Percentiles rank a stretch among this genome's conserved stretches.
phyloP scores from a whole-genome alignment of 2,329 filamentous ascomycete species.

The Decorospora gaudefroyi region DNA sequence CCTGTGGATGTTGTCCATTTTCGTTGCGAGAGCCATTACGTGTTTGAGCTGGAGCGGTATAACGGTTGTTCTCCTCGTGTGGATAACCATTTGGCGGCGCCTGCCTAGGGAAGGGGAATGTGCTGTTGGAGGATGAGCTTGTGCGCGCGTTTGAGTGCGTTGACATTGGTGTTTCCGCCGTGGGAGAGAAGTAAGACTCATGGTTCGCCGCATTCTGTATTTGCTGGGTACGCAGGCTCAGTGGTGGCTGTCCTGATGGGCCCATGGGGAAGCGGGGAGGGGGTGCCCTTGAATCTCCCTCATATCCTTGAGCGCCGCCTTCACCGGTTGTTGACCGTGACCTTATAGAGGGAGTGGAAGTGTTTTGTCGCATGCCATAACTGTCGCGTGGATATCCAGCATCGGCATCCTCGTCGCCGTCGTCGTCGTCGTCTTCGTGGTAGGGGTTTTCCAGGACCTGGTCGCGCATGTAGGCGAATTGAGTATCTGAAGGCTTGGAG shows the following conservation, averaged over 20 bases:
- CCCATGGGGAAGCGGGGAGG: slow-evolving; percentile 74
- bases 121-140: slow-evolving; percentile 71
- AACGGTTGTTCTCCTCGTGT: slow-evolving; percentile 74
- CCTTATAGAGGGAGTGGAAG: slow-evolving; percentile 74
- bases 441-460: slow-evolving; percentile 81
- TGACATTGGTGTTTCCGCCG: slow-evolving; percentile 76
- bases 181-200: slow-evolving; percentile 93
- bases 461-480: slow-evolving; percentile 81
- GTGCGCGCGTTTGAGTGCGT: slow-evolving; percentile 61
- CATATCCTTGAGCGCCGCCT: slow-evolving; percentile 58
- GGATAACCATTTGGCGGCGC: slow-evolving; percentile 71
- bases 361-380: slow-evolving; percentile 66
- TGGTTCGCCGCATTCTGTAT: slow-evolving; percentile 68
- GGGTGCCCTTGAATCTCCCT: slow-evolving; percentile 58
- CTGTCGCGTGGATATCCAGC: slow-evolving; percentile 49
- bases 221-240: slow-evolving; percentile 72
- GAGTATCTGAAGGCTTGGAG: slow-evolving; percentile 64
- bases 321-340: slow-evolving; percentile 77
- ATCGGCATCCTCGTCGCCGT: slow-evolving; percentile 56
- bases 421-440: slow-evolving; percentile 62
- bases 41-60: slow-evolving; percentile 85
- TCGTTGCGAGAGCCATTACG: slow-evolving; percentile 77
- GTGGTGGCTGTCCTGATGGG: slow-evolving; percentile 54
- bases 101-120: slow-evolving; percentile 80
- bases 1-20: slow-evolving; percentile 66